Percentiles rank a stretch among this genome's conserved stretches.
Evolutionary conservation across 306 rosid species (phyloP).

Genomic region (Cicer pinnatifidum): DNA sequence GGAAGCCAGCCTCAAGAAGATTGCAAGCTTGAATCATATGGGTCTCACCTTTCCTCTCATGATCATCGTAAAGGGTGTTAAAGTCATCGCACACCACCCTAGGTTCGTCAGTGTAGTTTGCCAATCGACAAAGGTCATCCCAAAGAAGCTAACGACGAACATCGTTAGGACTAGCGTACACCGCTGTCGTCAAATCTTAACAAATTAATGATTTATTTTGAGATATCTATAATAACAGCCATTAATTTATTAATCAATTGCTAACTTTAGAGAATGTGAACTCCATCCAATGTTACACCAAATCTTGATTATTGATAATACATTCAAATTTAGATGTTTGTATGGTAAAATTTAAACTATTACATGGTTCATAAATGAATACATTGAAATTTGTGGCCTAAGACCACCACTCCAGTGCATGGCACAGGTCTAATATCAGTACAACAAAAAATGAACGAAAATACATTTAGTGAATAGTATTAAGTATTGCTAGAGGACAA

Average conservation of each 20-base stretch:
- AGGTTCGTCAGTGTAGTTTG: too few species aligned
- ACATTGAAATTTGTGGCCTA: background rate
- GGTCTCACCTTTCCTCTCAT: too few species aligned
- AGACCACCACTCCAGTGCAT: background rate
- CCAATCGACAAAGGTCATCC: too few species aligned
- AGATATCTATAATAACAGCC: background rate
- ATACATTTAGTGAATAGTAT: background rate
- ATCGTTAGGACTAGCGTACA: too few species aligned
- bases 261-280: background rate
- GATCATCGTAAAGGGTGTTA: too few species aligned
- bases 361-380: slow-evolving; percentile 2
- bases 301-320: background rate
- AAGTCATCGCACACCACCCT: too few species aligned
- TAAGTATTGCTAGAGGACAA: slow-evolving; percentile 35
- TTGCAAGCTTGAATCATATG: too few species aligned
- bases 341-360: slow-evolving; percentile 3
- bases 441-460: slow-evolving; percentile 23
- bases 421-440: slow-evolving; percentile 4
- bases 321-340: background rate
- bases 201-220: background rate
- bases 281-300: background rate
- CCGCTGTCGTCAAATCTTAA: too few species aligned
- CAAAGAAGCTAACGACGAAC: too few species aligned
- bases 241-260: background rate
- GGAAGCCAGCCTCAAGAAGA: too few species aligned